Evolutionary conservation across 1,284 basidiomycete genomes (phyloP).

Genomic region (Marasmius oreades): DNA sequence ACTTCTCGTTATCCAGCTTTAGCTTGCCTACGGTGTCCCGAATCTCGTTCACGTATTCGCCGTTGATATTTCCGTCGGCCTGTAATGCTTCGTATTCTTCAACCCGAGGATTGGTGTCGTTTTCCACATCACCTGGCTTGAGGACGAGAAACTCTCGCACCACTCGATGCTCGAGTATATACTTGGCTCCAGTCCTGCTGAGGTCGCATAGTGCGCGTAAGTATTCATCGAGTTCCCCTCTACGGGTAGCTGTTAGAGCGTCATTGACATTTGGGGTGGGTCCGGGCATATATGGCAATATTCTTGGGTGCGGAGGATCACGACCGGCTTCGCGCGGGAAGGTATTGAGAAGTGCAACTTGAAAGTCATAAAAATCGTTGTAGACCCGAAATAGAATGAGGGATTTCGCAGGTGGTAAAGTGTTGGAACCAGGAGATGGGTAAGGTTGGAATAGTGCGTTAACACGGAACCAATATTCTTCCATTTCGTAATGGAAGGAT

Average conservation of each 20-base stretch:
- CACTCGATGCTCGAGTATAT: conserved; percentile 80
- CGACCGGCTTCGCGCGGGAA: conserved; percentile 91
- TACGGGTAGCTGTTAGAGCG: conserved; percentile 77
- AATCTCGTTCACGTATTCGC: conserved; percentile 34
- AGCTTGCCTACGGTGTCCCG: conserved; percentile 45
- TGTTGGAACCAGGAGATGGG: conserved; percentile 45
- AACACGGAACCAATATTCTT: conserved; percentile 97
- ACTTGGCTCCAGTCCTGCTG: conserved; percentile 60
- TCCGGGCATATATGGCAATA: conserved; percentile 95
- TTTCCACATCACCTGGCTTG: conserved; percentile 84
- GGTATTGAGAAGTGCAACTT: conserved; percentile 80
- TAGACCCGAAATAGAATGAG: conserved; percentile 94
- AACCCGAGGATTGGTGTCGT: conserved; percentile 55
- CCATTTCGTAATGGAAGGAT: conserved; percentile 94
- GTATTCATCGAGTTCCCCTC: conserved; percentile 87
- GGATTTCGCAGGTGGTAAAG: conserved; percentile 67
- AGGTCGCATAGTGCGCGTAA: conserved; percentile 76
- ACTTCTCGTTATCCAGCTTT: conserved; percentile 41
- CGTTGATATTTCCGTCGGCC: conserved; percentile 31
- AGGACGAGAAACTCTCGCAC: conserved; percentile 85
- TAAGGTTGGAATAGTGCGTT: conserved; percentile 88
- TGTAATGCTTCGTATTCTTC: conserved; percentile 57
- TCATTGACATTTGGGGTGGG: conserved; percentile 86
- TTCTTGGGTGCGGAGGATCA: conserved; percentile 57
- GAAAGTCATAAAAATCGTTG: conserved; percentile 98